Evolutionary conservation across 805 yeast species (phyloP).

Genomic region (Myxozyma sirexii): DNA sequence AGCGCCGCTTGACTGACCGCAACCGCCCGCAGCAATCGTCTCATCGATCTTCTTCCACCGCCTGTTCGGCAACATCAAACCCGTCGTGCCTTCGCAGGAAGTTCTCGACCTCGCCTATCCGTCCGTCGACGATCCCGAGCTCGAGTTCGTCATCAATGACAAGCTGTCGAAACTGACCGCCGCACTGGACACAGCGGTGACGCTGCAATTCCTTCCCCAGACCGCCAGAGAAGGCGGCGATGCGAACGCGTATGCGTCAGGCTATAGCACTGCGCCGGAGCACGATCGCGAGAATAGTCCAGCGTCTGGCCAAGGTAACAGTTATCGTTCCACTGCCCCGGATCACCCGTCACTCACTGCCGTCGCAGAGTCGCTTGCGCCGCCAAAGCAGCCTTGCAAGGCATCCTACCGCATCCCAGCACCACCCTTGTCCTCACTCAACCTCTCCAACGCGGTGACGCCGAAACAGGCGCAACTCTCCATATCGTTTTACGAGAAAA

Average conservation of each 20-base stretch:
- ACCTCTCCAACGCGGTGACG: constrained; percentile 12
- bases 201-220: constrained; percentile 10
- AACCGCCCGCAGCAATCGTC: constrained; percentile 51
- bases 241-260: not conserved
- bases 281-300: not conserved
- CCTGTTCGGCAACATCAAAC: constrained; percentile 64
- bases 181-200: constrained; percentile 31
- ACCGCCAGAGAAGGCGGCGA: not conserved
- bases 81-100: constrained; percentile 51
- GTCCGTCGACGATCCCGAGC: constrained; percentile 50
- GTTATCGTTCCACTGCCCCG: not conserved
- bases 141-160: constrained; percentile 50
- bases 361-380: not conserved
- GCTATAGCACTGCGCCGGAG: not conserved
- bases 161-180: constrained; percentile 42
- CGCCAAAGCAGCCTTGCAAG: not conserved
- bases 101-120: constrained; percentile 65
- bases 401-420: constrained; percentile 15
- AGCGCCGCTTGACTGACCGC: not conserved
- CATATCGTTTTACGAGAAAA: constrained; percentile 39
- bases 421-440: constrained; percentile 23
- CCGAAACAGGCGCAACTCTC: constrained; percentile 14
- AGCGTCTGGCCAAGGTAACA: not conserved
- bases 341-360: not conserved
- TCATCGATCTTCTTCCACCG: constrained; percentile 72